These are phyloP conservation scores for Pseudocercospora cruenta DNA, from an alignment of 2,329 filamentous ascomycete species.

Conservation along the genomic window DNA sequence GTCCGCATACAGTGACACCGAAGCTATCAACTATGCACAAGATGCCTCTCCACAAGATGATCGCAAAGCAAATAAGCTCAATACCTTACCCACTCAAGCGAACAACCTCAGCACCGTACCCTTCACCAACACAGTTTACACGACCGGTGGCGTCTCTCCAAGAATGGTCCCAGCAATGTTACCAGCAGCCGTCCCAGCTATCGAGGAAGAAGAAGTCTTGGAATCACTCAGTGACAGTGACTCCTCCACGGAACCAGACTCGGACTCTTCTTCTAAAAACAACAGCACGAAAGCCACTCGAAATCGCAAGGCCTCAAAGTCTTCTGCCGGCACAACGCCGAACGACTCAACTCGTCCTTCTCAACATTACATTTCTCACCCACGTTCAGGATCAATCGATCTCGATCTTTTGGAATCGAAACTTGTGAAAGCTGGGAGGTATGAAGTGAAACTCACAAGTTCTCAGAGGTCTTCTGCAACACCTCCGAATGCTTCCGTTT, in stretches of 20 bases:
- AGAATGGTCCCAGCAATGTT: slow-evolving; percentile 10
- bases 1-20: neutral
- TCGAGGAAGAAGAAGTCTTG: slow-evolving; percentile 8
- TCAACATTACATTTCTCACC: neutral
- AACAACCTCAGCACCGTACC: neutral
- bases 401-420: slow-evolving; percentile 9
- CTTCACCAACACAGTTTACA: neutral
- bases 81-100: neutral
- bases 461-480: neutral
- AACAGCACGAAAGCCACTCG: neutral
- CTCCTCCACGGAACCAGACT: neutral
- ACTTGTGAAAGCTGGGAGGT: slow-evolving; percentile 13
- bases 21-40: neutral
- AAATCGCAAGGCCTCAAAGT: neutral
- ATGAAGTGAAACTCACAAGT: slow-evolving; percentile 7
- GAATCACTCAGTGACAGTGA: neutral
- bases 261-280: neutral
- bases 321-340: neutral
- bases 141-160: neutral
- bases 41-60: neutral
- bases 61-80: too few relatives aligned
- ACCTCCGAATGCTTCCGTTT: neutral
- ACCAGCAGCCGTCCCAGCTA: slow-evolving; percentile 5
- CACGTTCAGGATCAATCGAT: slow-evolving; percentile 13
- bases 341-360: neutral